Evolutionary conservation across 2,329 filamentous ascomycete species (phyloP).

Genomic region (Neofusicoccum kwambonambiense): DNA sequence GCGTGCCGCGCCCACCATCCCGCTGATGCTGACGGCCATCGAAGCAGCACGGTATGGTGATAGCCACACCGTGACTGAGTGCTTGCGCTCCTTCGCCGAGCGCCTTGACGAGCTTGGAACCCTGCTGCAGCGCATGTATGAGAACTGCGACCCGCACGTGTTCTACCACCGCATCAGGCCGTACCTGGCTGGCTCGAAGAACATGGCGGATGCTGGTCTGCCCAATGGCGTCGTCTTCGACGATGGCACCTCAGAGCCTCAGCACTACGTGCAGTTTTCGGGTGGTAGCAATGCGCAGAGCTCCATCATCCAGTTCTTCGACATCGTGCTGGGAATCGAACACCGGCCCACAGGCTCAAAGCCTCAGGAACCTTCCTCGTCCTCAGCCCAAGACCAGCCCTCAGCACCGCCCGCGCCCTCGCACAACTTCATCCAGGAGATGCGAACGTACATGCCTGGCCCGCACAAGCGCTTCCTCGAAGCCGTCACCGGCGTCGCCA

Average conservation of each 20-base stretch:
- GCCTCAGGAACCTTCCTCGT: slow-evolving; percentile 26
- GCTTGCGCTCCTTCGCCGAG: slow-evolving; percentile 80
- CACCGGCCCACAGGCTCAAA: slow-evolving; percentile 85
- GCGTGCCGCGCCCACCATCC: slow-evolving; percentile 80
- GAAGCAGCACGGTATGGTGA: slow-evolving; percentile 72
- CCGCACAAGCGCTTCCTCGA: slow-evolving; percentile 85
- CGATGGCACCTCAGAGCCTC: slow-evolving; percentile 63
- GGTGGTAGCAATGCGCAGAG: slow-evolving; percentile 97
- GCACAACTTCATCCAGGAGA: slow-evolving; percentile 94
- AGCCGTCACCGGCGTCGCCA: slow-evolving; percentile 75
- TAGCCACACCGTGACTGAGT: slow-evolving; percentile 67
- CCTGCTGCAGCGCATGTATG: slow-evolving; percentile 85
- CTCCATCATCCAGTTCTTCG: slow-evolving; percentile 96
- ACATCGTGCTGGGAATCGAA: slow-evolving; percentile 83
- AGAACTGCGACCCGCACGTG: slow-evolving; percentile 88
- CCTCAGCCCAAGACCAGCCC: slow-evolving; percentile 40
- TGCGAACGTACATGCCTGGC: slow-evolving; percentile 96
- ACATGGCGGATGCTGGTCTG: slow-evolving; percentile 92
- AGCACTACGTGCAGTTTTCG: slow-evolving; percentile 76
- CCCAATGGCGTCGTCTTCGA: slow-evolving; percentile 87
- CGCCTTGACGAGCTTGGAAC: slow-evolving; percentile 78
- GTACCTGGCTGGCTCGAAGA: slow-evolving; percentile 93
- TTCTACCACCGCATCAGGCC: slow-evolving; percentile 97
- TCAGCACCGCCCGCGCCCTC: slow-evolving; percentile 47
- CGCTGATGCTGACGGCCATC: slow-evolving; percentile 86